These are phyloP conservation scores for Collybia mongolica DNA, from an alignment of 768 basidiomycete species.

Conservation along the genomic window DNA sequence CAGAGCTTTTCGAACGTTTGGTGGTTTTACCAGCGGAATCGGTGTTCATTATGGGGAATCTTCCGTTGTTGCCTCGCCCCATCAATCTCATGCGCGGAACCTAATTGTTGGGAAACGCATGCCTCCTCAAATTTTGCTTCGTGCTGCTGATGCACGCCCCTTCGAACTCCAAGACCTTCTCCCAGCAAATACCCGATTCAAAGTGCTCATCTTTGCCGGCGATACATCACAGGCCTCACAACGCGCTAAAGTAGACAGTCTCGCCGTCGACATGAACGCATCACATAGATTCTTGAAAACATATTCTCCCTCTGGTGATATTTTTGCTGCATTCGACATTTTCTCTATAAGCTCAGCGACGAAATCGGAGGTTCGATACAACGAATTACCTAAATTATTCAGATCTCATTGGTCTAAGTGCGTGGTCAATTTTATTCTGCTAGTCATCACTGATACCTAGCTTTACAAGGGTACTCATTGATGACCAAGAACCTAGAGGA, in stretches of 20 bases:
- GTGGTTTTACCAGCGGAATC: constrained; percentile 54
- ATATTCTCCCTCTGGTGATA: constrained; percentile 25
- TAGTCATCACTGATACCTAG: neutral
- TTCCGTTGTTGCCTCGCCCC: constrained; percentile 33
- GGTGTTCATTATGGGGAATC: constrained; percentile 53
- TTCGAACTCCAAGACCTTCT: constrained; percentile 54
- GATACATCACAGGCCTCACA: constrained; percentile 32
- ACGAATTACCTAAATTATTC: constrained; percentile 44
- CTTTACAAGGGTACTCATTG: constrained; percentile 51
- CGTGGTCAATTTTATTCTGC: constrained; percentile 12
- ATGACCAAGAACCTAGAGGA: constrained; percentile 48
- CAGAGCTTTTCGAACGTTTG: constrained; percentile 52
- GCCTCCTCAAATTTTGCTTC: constrained; percentile 45
- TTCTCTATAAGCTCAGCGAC: constrained; percentile 34
- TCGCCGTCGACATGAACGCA: constrained; percentile 31
- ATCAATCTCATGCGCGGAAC: constrained; percentile 36
- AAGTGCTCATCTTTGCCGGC: constrained; percentile 54
- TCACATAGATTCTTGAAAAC: constrained; percentile 23
- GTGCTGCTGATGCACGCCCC: constrained; percentile 49
- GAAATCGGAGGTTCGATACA: constrained; percentile 39
- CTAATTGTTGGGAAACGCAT: constrained; percentile 53
- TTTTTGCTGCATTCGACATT: constrained; percentile 41
- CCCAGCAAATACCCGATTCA: constrained; percentile 52
- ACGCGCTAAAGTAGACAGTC: constrained; percentile 21
- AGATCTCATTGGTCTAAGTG: constrained; percentile 63